A percentile compares a stretch with the other conserved stretches of the same genome.
phyloP scores from a whole-genome alignment of 768 basidiomycete species.

The Mrakia frigida region DNA sequence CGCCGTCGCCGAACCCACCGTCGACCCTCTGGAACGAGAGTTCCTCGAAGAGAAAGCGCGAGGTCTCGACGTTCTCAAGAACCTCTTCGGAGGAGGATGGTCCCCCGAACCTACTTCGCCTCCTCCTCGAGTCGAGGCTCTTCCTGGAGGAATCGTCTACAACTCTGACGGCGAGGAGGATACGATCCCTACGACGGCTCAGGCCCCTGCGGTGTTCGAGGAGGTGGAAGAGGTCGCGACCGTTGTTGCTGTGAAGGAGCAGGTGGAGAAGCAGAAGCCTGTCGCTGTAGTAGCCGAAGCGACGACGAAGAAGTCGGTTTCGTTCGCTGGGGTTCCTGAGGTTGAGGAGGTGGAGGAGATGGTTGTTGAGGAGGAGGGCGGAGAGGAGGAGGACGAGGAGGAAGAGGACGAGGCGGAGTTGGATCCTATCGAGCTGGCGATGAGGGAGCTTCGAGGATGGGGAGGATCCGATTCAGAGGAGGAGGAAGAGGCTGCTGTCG shows the following conservation, averaged over 20 bases:
- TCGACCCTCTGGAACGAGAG: slow-evolving; percentile 3
- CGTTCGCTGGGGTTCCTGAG: slow-evolving; percentile 11
- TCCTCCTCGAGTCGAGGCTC: neutral
- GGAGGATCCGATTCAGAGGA: slow-evolving; percentile 17
- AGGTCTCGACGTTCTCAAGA: slow-evolving; percentile 25
- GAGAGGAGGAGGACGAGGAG: slow-evolving; percentile 12
- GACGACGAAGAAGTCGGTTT: slow-evolving; percentile 25
- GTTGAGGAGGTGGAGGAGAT: slow-evolving; percentile 1
- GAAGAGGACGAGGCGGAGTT: slow-evolving; percentile 30
- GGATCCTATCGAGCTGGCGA: slow-evolving; percentile 27
- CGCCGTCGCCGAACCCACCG: neutral
- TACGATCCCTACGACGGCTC: neutral
- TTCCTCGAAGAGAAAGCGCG: slow-evolving; percentile 21
- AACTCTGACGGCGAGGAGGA: slow-evolving; percentile 14
- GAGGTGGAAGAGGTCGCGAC: neutral
- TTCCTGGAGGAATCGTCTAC: slow-evolving; percentile 13
- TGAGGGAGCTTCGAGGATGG: slow-evolving; percentile 32
- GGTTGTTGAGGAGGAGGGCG: slow-evolving; percentile 8
- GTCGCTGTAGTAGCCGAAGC: neutral
- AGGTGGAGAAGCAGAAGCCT: neutral
- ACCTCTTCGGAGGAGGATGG: slow-evolving; percentile 14
- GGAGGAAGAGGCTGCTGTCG: neutral
- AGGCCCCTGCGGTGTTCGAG: neutral
- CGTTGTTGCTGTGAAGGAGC: neutral
- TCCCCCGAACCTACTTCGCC: slow-evolving; percentile 15